Evolutionary conservation across 2,329 filamentous ascomycete genomes (phyloP), one percentile per base, ranked within the genome.

Genomic region (Neurospora sp.): DNA sequence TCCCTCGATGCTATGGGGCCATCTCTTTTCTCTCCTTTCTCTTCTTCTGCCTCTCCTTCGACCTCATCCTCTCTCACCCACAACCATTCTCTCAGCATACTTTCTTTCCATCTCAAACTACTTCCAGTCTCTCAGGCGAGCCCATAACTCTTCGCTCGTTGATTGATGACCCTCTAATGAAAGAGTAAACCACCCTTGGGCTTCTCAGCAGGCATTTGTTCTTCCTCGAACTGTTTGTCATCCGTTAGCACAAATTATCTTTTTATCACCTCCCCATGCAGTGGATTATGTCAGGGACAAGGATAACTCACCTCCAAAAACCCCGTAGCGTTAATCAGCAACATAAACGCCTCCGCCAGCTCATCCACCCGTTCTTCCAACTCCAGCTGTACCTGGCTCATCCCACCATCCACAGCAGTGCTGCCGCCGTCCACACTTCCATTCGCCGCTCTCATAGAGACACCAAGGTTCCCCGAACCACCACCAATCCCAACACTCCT

Each of bases 281-380:
- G 23, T 3, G 17, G 2, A 6, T 5, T 19, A 39, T 39, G 8
- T 5, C 8, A 19, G n/a, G n/a, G n/a, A 19, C 10, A 19, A 10
- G 41, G 41, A 46, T 23, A 43, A 46, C 88, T 81, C 83, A 97
- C 94, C 84, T 97, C 91, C 69, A 97, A 82, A 79, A 97, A 97
- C 62, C 88, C 90, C 10, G 92, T 96, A 43, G 93, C 88, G 38
- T 89, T 86, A 76, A 97, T 92, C 73, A 98, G 83, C 69, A 96
- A 84, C 80, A 95, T 90, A 77, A 96, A 92, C 66, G 92, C 90
- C 78, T 97, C 93, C 6, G 94, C 92, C 74, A 98, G 80, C 74
- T 95, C 92, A 66, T 88, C 86, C 43, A 97, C 82, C 72, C 88
- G 87, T 69, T 89, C 83, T 68, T 88, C 88, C 41, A 88, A 82